A percentile compares a stretch with the other conserved stretches of the same genome.
Evolutionary conservation across 306 rosid genomes (phyloP).

Genomic region (Ochetophila trinervis): DNA sequence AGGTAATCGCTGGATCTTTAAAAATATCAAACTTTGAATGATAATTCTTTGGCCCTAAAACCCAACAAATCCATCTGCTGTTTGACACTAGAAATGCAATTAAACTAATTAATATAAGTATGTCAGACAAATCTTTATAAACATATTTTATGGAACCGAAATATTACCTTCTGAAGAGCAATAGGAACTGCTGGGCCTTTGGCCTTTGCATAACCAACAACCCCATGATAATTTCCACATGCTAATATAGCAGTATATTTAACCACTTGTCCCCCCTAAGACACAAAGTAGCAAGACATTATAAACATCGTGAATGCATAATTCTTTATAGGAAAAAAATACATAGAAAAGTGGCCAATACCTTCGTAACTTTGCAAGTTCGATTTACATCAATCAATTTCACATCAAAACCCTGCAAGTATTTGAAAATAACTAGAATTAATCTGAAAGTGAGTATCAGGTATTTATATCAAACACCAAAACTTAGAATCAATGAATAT

Average conservation of each 20-base stretch:
- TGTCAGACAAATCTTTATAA: not conserved
- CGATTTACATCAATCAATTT: conserved; percentile 83
- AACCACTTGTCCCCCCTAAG: conserved; percentile 86
- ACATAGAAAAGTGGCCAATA: conserved; percentile 21
- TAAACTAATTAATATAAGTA: not conserved
- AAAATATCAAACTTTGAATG: not conserved
- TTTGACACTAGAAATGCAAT: not conserved
- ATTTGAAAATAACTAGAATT: conserved; percentile 16
- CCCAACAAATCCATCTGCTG: not conserved
- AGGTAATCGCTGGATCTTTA: not conserved
- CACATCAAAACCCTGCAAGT: conserved; percentile 85
- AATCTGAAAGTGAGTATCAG: not conserved
- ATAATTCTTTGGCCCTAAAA: not conserved
- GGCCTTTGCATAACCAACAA: conserved; percentile 88
- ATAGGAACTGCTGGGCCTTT: conserved; percentile 81
- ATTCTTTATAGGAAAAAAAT: conserved; percentile 3
- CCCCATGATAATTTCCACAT: conserved; percentile 91
- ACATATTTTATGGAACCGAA: not conserved
- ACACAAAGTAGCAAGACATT: conserved; percentile 19
- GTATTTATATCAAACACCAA: not conserved
- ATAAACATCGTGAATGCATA: conserved; percentile 2
- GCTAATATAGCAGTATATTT: conserved; percentile 83
- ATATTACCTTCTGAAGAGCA: conserved; percentile 80
- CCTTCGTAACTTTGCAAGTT: conserved; percentile 95
- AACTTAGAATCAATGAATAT: not conserved